These are phyloP conservation scores for Vitis hybrid DNA, from an alignment of 177 flowering plant species.

Conservation along the genomic window DNA sequence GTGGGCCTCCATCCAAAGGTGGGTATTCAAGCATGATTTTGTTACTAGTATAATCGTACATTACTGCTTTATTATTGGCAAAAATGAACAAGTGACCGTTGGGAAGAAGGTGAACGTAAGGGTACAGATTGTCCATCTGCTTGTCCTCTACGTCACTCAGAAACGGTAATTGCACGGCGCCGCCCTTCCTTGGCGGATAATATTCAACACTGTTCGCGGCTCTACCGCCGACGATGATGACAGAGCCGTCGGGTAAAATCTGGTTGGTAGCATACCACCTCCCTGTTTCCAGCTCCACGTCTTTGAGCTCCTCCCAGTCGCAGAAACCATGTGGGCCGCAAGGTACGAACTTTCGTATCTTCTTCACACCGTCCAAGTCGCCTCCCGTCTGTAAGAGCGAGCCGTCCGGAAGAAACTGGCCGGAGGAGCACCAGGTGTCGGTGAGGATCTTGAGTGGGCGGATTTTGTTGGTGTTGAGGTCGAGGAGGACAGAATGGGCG, in stretches of 20 bases:
- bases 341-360: slow-evolving; percentile 65
- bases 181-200: slow-evolving; percentile 51
- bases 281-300: slow-evolving; percentile 37
- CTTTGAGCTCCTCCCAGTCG: slow-evolving; percentile 74
- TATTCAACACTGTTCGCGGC: slow-evolving; percentile 52
- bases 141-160: slow-evolving; percentile 50
- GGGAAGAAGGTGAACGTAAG: slow-evolving; percentile 83
- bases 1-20: slow-evolving; percentile 68
- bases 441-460: slow-evolving; percentile 80
- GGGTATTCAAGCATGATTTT: slow-evolving; percentile 47
- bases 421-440: slow-evolving; percentile 99
- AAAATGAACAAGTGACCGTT: slow-evolving; percentile 76
- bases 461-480: slow-evolving; percentile 49
- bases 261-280: slow-evolving; percentile 85
- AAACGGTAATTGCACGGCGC: slow-evolving; percentile 54
- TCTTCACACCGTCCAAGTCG: slow-evolving; percentile 54
- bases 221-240: slow-evolving; percentile 74
- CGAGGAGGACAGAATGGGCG: slow-evolving; percentile 79
- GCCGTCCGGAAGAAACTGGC: slow-evolving; percentile 86
- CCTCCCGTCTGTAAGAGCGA: slow-evolving; percentile 89
- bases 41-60: slow-evolving; percentile 46
- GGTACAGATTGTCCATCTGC: slow-evolving; percentile 87
- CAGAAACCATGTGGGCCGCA: slow-evolving; percentile 47
- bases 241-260: slow-evolving; percentile 76
- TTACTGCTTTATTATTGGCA: slow-evolving; percentile 66